A percentile compares a stretch with the other conserved stretches of the same genome.
Conservation (phyloP, 2,329 filamentous ascomycete species). For the Paraphoma chrysanthemicola region DNA sequence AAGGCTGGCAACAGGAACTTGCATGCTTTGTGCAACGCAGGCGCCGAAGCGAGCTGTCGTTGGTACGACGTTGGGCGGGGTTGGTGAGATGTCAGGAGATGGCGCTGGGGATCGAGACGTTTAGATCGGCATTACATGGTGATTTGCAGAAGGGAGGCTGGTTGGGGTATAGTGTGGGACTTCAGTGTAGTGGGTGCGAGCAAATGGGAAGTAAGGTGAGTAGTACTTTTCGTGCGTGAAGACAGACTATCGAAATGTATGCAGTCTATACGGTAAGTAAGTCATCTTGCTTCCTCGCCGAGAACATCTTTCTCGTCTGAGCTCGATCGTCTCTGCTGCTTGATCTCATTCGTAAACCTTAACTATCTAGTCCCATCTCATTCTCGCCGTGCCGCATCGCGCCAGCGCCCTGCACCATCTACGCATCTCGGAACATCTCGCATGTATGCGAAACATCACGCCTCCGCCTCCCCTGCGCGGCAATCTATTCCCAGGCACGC, state of each 20-base stretch:
- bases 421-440: constrained; percentile 8
- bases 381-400: not conserved
- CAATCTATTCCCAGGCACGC: constrained; percentile 3
- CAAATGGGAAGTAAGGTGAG: not conserved
- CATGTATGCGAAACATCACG: not conserved
- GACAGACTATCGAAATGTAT: not conserved
- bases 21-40: not conserved
- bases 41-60: not conserved
- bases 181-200: not conserved
- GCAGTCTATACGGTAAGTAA: not conserved
- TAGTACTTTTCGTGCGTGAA: not conserved
- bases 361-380: not conserved
- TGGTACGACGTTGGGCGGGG: not conserved
- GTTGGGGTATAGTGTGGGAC: not conserved
- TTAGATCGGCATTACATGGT: not conserved
- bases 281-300: not conserved
- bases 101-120: not conserved
- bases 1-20: no score
- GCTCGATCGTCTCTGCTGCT: no score
- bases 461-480: not conserved
- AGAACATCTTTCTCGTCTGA: not conserved
- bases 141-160: not conserved
- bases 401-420: not conserved
- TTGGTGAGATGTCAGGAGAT: not conserved
- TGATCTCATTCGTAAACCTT: no score